Conservation (phyloP, 2,329 filamentous ascomycete genomes). For the Penicillium polonicum region DNA sequence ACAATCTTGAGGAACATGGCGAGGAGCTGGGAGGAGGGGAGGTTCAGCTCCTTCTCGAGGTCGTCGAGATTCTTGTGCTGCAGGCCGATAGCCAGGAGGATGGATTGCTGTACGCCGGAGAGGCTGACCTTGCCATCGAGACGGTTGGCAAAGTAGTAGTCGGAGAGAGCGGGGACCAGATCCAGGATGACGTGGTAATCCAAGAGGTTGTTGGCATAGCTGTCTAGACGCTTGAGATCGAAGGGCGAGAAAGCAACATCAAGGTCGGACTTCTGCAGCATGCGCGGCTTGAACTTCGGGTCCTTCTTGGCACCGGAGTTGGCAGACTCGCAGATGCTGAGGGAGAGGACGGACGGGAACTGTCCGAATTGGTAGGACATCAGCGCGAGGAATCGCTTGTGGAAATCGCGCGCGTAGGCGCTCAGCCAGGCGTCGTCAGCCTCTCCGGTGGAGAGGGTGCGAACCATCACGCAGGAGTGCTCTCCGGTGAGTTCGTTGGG, state of each 20-base stretch:
- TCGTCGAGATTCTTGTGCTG: slow-evolving; percentile 85
- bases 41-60: slow-evolving; percentile 72
- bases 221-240: slow-evolving; percentile 91
- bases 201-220: slow-evolving; percentile 93
- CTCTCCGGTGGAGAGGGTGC: slow-evolving; percentile 60
- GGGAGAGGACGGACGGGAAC: slow-evolving; percentile 73
- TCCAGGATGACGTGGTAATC: slow-evolving; percentile 98
- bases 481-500: slow-evolving; percentile 95
- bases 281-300: slow-evolving; percentile 50
- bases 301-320: slow-evolving; percentile 69
- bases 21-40: slow-evolving; percentile 75
- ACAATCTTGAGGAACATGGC: slow-evolving; percentile 98
- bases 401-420: slow-evolving; percentile 89
- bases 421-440: slow-evolving; percentile 81
- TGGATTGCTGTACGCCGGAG: slow-evolving; percentile 77
- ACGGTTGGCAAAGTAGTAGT: slow-evolving; percentile 79
- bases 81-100: slow-evolving; percentile 85
- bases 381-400: slow-evolving; percentile 84
- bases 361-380: slow-evolving; percentile 88
- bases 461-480: slow-evolving; percentile 96
- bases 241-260: slow-evolving; percentile 81
- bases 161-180: slow-evolving; percentile 77
- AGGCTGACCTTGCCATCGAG: slow-evolving; percentile 68
- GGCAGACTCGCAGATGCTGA: slow-evolving; percentile 86
- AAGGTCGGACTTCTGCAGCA: slow-evolving; percentile 71